Conservation (phyloP, 345 rosid genomes). For the Hevea brasiliensis region DNA sequence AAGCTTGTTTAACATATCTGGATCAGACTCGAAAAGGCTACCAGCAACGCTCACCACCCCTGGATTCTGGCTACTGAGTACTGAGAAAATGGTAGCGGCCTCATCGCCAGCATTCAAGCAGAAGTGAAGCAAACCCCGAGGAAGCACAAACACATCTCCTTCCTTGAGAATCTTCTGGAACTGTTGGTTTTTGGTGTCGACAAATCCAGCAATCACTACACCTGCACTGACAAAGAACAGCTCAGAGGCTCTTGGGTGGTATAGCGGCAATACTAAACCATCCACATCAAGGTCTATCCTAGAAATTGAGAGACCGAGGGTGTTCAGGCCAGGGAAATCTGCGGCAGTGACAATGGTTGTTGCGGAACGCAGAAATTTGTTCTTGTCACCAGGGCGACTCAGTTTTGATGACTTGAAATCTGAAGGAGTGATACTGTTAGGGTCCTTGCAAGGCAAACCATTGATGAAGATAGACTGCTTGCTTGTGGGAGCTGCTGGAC, state of each 20-base stretch:
- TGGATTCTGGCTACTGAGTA: constrained; percentile 78
- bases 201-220: constrained; percentile 60
- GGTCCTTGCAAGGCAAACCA: constrained; percentile 76
- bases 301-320: constrained; percentile 72
- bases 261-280: constrained; percentile 58
- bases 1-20: constrained; percentile 25
- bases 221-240: constrained; percentile 57
- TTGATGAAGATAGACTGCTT: constrained; percentile 53
- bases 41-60: constrained; percentile 54
- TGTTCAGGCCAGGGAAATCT: constrained; percentile 81
- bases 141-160: constrained; percentile 76
- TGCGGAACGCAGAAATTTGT: constrained; percentile 48
- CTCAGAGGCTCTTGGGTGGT: constrained; percentile 83
- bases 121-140: constrained; percentile 68
- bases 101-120: constrained; percentile 58
- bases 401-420: constrained; percentile 70
- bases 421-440: constrained; percentile 41
- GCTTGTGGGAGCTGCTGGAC: constrained; percentile 52
- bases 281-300: constrained; percentile 64
- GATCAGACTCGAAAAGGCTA: constrained; percentile 38
- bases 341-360: constrained; percentile 50
- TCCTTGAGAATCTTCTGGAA: constrained; percentile 46
- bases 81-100: constrained; percentile 48
- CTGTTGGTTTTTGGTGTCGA: constrained; percentile 50
- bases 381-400: constrained; percentile 51